Percentiles rank a stretch among this genome's conserved stretches.
Evolutionary conservation across 2,329 filamentous ascomycete species (phyloP).

Genomic region (Ophiostoma pallidulum): DNA sequence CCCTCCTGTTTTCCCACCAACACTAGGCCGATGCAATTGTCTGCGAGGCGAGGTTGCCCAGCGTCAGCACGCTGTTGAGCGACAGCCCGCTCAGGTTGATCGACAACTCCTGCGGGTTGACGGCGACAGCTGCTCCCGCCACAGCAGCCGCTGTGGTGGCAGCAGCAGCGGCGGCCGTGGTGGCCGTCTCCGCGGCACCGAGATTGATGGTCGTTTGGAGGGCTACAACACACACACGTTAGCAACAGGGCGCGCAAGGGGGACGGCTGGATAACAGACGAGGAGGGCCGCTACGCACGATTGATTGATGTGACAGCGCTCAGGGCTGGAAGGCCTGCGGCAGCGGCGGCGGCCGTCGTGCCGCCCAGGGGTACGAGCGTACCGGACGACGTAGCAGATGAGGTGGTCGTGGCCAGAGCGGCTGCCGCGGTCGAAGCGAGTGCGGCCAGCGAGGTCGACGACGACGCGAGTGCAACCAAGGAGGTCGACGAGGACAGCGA

Average conservation of each 20-base stretch:
- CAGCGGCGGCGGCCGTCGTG: conserved; percentile 8
- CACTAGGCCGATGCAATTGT: conserved; percentile 16
- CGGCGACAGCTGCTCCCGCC: conserved; percentile 21
- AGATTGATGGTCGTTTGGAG: conserved; percentile 23
- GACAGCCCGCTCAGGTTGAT: conserved; percentile 33
- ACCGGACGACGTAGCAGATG: not conserved
- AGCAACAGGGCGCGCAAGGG: too few relatives aligned
- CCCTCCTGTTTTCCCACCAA: too few relatives aligned
- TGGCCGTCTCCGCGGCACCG: conserved; percentile 18
- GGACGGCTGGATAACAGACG: too few relatives aligned
- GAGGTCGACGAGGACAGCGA: not conserved
- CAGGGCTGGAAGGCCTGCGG: conserved; percentile 2
- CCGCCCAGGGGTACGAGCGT: not conserved
- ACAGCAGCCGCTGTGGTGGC: conserved; percentile 17
- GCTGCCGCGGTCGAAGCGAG: not conserved
- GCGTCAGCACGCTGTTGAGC: conserved; percentile 33
- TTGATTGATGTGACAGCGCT: not conserved
- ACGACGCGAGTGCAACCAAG: not conserved
- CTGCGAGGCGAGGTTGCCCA: conserved; percentile 32
- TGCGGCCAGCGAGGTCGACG: not conserved
- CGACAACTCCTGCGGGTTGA: conserved; percentile 19
- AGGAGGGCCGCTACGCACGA: too few relatives aligned
- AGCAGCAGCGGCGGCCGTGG: conserved; percentile 18
- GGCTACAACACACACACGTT: too few relatives aligned
- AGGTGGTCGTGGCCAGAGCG: not conserved